Evolutionary conservation across 306 rosid species (phyloP), one percentile per base, ranked within the genome.

Genomic region (Vigna unguiculata): DNA sequence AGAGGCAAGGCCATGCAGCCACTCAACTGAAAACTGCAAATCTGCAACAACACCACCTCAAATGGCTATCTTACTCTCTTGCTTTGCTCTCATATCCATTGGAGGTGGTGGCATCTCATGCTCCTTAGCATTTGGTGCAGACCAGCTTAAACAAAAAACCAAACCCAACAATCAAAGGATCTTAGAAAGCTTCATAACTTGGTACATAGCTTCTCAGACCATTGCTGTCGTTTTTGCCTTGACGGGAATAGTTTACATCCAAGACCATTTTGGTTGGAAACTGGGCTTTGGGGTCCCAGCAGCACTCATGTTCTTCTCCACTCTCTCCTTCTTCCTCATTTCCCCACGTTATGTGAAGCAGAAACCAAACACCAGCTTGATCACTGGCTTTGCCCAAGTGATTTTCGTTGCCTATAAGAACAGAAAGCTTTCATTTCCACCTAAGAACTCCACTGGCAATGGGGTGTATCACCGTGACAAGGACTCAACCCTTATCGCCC

Each of bases 201-300:
- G 85, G 90, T 89, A 89, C 48, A 81, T 84, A 22, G 97, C 92
- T 28, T 83, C 91, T 3, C 81, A 86, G 3, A 75, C 90, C 3
- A 14, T 87, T 5, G 72, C 93, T 0, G 74, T 85, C 5, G 7
- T 91, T 2, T 38, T 87, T n/a, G 86, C 92, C 34, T 16, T 91
- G 43, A 85, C 93, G 1, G 88, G 41, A 34, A 69, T 91, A 4
- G 79, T 91, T 15, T 89, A 86, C 59, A 75, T 88, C 12, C 91
- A 91, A 78, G 92, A 89, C 34, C 84, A 83, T 28, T 62, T 72
- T 1, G 88, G 93, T 6, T 91, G 97, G 97, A 82, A 45, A 82
- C n/a, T 91, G 36, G 93, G 97, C 12, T 91, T 89, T 66, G 94
- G 90, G 1, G 81, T 91, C 34, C 94, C 92, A n/a, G 91, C 83